Evolutionary conservation across 345 rosid species (phyloP).

Genomic region (Mercurialis annua): DNA sequence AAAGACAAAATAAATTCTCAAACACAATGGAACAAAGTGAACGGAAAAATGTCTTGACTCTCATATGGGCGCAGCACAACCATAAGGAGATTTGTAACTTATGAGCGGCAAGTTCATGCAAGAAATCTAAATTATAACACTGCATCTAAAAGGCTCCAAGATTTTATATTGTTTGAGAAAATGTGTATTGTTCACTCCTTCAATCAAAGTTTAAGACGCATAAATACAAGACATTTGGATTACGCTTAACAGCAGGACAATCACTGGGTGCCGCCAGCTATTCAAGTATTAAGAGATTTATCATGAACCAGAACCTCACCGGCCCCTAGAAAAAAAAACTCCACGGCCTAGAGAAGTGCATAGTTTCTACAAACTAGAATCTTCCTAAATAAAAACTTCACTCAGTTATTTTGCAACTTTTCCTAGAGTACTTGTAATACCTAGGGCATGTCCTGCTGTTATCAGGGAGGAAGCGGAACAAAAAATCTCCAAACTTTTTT

Average conservation of each 20-base stretch:
- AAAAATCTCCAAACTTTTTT: slow-evolving; percentile 63
- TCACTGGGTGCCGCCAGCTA: not conserved
- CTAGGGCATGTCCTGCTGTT: slow-evolving; percentile 76
- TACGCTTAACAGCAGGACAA: not conserved
- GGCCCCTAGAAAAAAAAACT: not conserved
- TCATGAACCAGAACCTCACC: not conserved
- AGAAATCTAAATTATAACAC: not conserved
- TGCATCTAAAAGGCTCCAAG: not conserved
- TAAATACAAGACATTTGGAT: not conserved
- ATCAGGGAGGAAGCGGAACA: slow-evolving; percentile 81
- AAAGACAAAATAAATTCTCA: not conserved
- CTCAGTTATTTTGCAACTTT: not conserved
- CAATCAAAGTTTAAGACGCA: not conserved
- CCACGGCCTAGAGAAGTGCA: not conserved
- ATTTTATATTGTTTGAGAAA: not conserved
- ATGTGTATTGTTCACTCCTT: not conserved
- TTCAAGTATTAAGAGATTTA: not conserved
- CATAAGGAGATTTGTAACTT: not conserved
- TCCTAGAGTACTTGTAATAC: slow-evolving; percentile 25
- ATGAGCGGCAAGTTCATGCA: not conserved
- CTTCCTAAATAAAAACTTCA: not conserved
- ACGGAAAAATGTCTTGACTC: not conserved
- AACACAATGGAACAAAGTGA: not conserved
- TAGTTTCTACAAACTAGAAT: not conserved
- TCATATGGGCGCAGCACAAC: not conserved